phyloP scores from a whole-genome alignment of 495 filamentous ascomycete genomes.

The Hyaloscypha hepaticicola region DNA sequence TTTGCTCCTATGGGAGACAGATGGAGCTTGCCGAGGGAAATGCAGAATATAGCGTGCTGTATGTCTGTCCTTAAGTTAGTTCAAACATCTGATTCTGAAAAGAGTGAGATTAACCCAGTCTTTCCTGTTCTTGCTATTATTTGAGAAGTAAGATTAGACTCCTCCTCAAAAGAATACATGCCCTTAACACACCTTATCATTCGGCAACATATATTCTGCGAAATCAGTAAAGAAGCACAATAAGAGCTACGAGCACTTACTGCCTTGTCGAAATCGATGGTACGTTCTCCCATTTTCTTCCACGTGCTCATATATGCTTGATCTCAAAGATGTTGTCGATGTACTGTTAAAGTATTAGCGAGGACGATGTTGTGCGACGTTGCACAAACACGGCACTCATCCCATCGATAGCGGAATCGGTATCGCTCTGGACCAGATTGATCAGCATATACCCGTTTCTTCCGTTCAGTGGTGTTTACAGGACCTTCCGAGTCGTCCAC shows the following conservation, averaged over 20 bases:
- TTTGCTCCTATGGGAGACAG: conserved; percentile 40
- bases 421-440: background rate
- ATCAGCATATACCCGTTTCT: background rate
- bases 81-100: background rate
- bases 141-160: background rate
- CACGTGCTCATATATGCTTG: conserved; percentile 2
- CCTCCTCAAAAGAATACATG: background rate
- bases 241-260: background rate
- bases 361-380: background rate
- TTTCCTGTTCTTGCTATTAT: conserved; percentile 15
- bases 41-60: conserved; percentile 45
- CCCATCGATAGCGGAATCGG: background rate
- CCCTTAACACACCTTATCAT: conserved; percentile 35
- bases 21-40: conserved; percentile 43
- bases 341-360: background rate
- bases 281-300: conserved; percentile 5
- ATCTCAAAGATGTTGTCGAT: background rate
- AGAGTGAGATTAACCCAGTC: background rate
- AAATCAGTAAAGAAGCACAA: background rate
- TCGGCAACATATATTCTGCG: conserved; percentile 41
- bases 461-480: background rate
- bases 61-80: conserved; percentile 38
- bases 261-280: conserved; percentile 1
- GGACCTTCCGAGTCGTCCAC: background rate
- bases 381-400: background rate